Conservation (phyloP, 2,329 filamentous ascomycete species). For the Rhinocladiella similis region DNA sequence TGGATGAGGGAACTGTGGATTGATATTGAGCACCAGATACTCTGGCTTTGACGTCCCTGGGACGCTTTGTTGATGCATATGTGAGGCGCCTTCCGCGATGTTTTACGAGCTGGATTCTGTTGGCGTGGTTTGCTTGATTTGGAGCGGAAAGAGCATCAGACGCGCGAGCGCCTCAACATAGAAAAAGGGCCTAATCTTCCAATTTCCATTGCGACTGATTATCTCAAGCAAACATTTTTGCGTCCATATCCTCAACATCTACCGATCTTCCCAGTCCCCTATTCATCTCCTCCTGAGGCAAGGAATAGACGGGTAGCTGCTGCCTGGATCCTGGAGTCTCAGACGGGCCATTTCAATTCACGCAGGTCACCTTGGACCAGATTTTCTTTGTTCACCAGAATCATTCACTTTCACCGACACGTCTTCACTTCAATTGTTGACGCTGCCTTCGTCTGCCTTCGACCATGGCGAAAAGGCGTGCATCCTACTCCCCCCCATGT, state of each 20-base stretch:
- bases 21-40: neutral
- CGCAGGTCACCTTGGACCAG: slow-evolving; percentile 6
- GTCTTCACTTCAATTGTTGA: slow-evolving; percentile 4
- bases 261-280: neutral
- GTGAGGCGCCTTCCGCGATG: neutral
- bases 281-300: slow-evolving; percentile 5
- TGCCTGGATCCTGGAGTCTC: slow-evolving; percentile 5
- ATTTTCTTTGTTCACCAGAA: slow-evolving; percentile 19
- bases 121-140: neutral
- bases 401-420: neutral
- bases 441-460: slow-evolving; percentile 11
- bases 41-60: neutral
- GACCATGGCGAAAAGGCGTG: slow-evolving; percentile 18
- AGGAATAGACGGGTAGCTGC: slow-evolving; percentile 21
- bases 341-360: slow-evolving; percentile 7
- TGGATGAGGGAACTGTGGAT: slow-evolving; percentile 2
- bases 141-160: neutral
- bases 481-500: slow-evolving; percentile 14
- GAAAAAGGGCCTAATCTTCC: slow-evolving; percentile 1
- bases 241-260: neutral
- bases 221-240: slow-evolving; percentile 17
- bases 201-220: slow-evolving; percentile 17
- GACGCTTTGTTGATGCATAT: neutral
- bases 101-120: neutral
- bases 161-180: slow-evolving; percentile 7